Conservation (phyloP, 2,329 filamentous ascomycete species). For the Fusarium sp. region DNA sequence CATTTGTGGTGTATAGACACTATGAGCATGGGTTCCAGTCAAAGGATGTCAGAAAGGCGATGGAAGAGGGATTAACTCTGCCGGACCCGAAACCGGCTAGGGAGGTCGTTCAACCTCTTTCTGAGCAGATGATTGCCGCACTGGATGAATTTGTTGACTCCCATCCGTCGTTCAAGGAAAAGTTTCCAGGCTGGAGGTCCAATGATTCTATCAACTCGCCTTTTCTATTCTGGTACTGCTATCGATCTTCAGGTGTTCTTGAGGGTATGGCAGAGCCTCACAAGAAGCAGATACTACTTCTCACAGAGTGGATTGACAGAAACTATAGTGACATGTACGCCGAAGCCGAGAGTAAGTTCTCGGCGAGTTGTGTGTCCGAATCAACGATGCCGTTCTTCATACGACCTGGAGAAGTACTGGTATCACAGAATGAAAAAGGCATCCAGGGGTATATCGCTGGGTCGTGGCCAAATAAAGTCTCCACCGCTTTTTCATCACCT, state of each 20-base stretch:
- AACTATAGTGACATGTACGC: not conserved
- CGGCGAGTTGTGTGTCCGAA: not conserved
- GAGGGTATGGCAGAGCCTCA: not conserved
- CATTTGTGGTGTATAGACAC: not conserved
- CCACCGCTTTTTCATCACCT: rapidly evolving
- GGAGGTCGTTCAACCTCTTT: not conserved
- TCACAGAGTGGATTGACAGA: not conserved
- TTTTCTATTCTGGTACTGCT: slow-evolving; percentile 2
- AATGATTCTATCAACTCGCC: not conserved
- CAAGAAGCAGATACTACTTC: not conserved
- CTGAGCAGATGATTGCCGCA: not conserved
- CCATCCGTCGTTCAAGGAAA: not conserved
- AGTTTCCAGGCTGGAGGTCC: not conserved
- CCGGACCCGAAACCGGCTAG: not conserved
- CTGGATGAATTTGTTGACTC: not conserved
- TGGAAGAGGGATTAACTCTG: not conserved
- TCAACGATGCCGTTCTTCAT: not conserved
- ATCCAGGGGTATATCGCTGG: not conserved
- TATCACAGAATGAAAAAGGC: not conserved
- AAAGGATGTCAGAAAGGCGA: not conserved
- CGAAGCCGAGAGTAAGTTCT: not conserved
- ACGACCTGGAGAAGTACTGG: not conserved
- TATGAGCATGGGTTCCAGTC: not conserved
- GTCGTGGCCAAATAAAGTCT: not conserved
- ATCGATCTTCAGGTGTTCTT: not conserved